phyloP scores from a whole-genome alignment of 176 grass and related monocot genomes.

The Oryza rufipogon region DNA sequence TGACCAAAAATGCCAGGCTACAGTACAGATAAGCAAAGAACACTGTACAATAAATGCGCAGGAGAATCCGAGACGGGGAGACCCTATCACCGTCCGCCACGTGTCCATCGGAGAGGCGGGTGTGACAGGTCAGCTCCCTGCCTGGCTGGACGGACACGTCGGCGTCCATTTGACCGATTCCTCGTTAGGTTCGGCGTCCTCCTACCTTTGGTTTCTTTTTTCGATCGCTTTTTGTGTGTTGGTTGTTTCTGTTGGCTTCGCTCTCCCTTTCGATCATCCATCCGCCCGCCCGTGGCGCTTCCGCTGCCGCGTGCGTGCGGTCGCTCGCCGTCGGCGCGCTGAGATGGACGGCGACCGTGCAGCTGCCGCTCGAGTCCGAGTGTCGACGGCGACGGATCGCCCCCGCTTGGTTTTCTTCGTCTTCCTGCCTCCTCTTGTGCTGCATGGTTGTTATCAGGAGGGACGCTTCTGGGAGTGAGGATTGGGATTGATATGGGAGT shows the following conservation, averaged over 20 bases:
- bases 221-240: not conserved
- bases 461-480: too few species aligned
- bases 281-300: not conserved
- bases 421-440: too few species aligned
- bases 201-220: not conserved
- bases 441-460: too few species aligned
- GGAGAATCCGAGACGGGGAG: not conserved
- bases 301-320: not conserved
- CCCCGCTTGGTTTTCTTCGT: not conserved
- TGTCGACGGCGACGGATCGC: slow-evolving; percentile 2
- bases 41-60: not conserved
- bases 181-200: not conserved
- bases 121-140: not conserved
- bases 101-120: not conserved
- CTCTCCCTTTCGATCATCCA: not conserved
- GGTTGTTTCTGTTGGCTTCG: not conserved
- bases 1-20: not conserved
- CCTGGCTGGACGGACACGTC: not conserved
- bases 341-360: slow-evolving; percentile 2
- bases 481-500: too few species aligned
- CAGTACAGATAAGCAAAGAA: not conserved
- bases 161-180: not conserved
- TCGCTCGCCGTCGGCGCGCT: not conserved
- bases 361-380: not conserved
- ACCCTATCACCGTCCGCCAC: not conserved